Base-by-base conservation (phyloP, 2,329 filamentous ascomycete genomes). In the Achaetomium macrosporum region DNA sequence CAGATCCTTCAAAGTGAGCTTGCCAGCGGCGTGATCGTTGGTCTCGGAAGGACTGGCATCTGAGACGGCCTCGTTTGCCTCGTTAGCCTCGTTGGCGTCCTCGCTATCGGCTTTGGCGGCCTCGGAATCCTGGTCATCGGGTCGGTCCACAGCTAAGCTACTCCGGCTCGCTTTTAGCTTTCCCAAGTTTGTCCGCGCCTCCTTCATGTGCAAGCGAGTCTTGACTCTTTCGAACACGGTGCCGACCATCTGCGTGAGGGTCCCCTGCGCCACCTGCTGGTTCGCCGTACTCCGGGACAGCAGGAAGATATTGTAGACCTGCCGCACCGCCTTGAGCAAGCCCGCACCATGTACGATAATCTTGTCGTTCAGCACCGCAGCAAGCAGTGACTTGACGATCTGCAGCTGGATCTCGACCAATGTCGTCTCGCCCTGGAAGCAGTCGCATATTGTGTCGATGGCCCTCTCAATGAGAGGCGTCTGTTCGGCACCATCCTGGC, bases 401-500 rank as follows among this genome's bases (percentile, higher is more conserved):
- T 99, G 93, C 63, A 97, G 82, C 70, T 99, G 93, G 44, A 97
- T 87, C 69, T 96, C 92, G 48, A 87, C 81, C 3, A 90, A 85
- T 0, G 95, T 99, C 1, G 88, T 88, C 73, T 99, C 93, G 66
- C 93, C 92, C 67, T 97, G 91, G 68, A 99, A 99, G 69, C 93
- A 99, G 67, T 97, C 92, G 76, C 93, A 99, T 76, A 99, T 99
- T 35, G 93, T 96, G 71, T 99, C 95, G 65, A 99, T 99, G 54
- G 95, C 93, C 59, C 92, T 83, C 72, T 99, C 95, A 66, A 99
- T 99, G 60, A 99, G 77, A 15, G 92, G 91, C 4, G 87, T 76
- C 39, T 75, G 74, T 49, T 69, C 69, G 54, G 69, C 64, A 54
- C 64, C 63, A 59, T 76, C 71, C 59, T 75, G 51, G 70, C 58